Conservation (phyloP, 2,329 filamentous ascomycete species). For the Chrysosporium keratinophilum region DNA sequence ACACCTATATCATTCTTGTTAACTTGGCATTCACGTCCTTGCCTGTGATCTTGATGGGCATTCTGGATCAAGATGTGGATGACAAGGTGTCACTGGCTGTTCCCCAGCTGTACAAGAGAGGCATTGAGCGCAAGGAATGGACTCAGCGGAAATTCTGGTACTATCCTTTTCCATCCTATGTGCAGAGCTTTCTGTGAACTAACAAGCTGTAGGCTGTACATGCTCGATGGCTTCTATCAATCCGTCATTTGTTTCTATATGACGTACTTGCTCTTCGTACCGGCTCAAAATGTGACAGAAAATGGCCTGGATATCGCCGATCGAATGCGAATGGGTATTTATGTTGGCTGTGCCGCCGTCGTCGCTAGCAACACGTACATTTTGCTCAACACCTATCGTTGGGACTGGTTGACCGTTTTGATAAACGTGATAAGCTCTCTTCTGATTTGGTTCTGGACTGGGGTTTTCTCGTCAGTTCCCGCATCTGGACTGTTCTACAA, state of each 20-base stretch:
- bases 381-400: slow-evolving; percentile 89
- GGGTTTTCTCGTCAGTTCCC: slow-evolving; percentile 61
- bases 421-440: slow-evolving; percentile 73
- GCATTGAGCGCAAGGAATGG: slow-evolving; percentile 95
- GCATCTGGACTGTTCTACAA: slow-evolving; percentile 60
- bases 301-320: slow-evolving; percentile 69
- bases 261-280: slow-evolving; percentile 67
- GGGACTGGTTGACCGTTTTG: slow-evolving; percentile 91
- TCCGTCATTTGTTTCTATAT: slow-evolving; percentile 90
- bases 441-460: slow-evolving; percentile 92
- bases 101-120: slow-evolving; percentile 86
- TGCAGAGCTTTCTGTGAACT: neutral
- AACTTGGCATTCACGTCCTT: slow-evolving; percentile 95
- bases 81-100: slow-evolving; percentile 89
- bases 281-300: slow-evolving; percentile 57
- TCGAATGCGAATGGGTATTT: slow-evolving; percentile 72
- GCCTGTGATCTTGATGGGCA: slow-evolving; percentile 88
- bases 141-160: slow-evolving; percentile 94
- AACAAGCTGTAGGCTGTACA: slow-evolving; percentile 59
- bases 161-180: slow-evolving; percentile 26
- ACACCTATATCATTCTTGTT: slow-evolving; percentile 93
- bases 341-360: slow-evolving; percentile 73
- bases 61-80: slow-evolving; percentile 92
- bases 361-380: slow-evolving; percentile 90
- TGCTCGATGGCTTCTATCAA: slow-evolving; percentile 90